Conservation (phyloP, 495 filamentous ascomycete species). For the Daldinia vernicosa region DNA sequence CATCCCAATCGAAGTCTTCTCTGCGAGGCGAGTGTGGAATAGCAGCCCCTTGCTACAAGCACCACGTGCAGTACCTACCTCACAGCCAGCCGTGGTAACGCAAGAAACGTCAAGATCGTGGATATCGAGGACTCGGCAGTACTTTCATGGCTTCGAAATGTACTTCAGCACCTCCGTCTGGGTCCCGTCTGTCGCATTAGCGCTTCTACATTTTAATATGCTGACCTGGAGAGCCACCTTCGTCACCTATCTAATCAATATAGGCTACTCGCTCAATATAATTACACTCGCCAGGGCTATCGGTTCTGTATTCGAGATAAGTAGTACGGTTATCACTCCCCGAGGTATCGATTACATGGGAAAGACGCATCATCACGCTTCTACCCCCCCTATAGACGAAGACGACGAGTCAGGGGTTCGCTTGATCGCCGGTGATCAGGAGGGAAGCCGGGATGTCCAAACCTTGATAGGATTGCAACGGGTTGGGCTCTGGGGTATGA, state of each 20-base stretch:
- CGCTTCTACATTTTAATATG: constrained; percentile 66
- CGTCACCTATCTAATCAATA: constrained; percentile 66
- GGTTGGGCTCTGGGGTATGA: constrained; percentile 55
- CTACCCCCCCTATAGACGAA: not conserved
- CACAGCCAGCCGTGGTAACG: constrained; percentile 1
- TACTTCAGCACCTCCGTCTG: constrained; percentile 58
- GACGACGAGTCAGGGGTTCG: constrained; percentile 40
- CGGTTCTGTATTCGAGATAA: constrained; percentile 63
- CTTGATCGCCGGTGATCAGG: constrained; percentile 29
- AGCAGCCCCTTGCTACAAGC: constrained; percentile 43
- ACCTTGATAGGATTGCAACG: constrained; percentile 52
- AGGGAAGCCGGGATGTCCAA: constrained; percentile 31
- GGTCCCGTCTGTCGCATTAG: constrained; percentile 63
- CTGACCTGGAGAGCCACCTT: constrained; percentile 67
- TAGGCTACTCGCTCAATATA: constrained; percentile 61
- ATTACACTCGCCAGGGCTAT: constrained; percentile 64
- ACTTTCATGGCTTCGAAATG: constrained; percentile 48
- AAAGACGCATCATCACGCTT: constrained; percentile 24
- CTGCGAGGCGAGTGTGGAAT: constrained; percentile 52
- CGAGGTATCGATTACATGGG: constrained; percentile 50
- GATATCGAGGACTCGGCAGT: constrained; percentile 28
- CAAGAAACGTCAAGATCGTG: constrained; percentile 29
- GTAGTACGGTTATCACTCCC: constrained; percentile 55
- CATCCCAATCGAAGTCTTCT: constrained; percentile 50
- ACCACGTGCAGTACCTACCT: constrained; percentile 37